Evolutionary conservation across 192 early-diverging fungal genomes (phyloP).

Genomic region (Piromyces finnis): DNA sequence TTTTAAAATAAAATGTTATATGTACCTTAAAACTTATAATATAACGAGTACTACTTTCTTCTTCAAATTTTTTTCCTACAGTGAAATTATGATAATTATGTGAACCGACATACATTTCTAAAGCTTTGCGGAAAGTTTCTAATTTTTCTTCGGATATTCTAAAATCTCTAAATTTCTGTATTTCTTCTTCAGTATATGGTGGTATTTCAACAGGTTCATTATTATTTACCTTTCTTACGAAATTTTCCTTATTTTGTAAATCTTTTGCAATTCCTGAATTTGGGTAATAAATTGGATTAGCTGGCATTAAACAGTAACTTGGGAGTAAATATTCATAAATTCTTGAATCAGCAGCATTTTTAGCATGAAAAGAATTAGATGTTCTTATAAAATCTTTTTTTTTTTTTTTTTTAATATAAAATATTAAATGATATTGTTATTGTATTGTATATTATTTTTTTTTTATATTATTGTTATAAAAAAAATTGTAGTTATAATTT

Average conservation of each 20-base stretch:
- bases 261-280: slow-evolving; percentile 9
- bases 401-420: too few relatives aligned
- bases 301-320: slow-evolving; percentile 59
- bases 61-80: slow-evolving; percentile 52
- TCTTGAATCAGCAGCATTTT: slow-evolving; percentile 78
- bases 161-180: slow-evolving; percentile 38
- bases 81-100: slow-evolving; percentile 96
- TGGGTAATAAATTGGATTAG: slow-evolving; percentile 14
- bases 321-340: slow-evolving; percentile 95
- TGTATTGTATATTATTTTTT: too few relatives aligned
- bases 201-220: background rate
- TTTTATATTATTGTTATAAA: too few relatives aligned
- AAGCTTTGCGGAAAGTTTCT: slow-evolving; percentile 37
- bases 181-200: slow-evolving; percentile 32
- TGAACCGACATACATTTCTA: slow-evolving; percentile 63
- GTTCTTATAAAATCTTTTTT: slow-evolving; percentile 41
- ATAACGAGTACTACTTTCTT: slow-evolving; percentile 56
- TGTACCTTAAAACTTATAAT: slow-evolving; percentile 64
- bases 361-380: slow-evolving; percentile 68
- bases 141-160: slow-evolving; percentile 43
- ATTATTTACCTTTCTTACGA: background rate
- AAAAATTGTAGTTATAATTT: too few relatives aligned
- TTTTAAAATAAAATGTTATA: too few relatives aligned
- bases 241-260: slow-evolving; percentile 1
- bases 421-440: too few relatives aligned